Base-by-base conservation (phyloP, 257 asterid species). In the Primulina eburnea region DNA sequence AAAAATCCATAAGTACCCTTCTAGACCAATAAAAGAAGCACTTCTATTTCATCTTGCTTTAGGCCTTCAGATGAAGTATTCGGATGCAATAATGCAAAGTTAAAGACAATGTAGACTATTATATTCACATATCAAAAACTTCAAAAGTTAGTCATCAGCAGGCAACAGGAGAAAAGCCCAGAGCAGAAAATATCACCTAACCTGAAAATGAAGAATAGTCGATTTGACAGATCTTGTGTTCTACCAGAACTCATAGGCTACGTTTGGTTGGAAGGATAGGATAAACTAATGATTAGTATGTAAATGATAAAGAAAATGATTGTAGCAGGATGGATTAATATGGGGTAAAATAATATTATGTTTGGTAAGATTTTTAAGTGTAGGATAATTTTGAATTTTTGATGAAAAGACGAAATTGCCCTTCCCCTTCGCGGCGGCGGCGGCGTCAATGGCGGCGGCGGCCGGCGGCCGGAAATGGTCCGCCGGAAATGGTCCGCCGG, bases 151-250 rank as follows among this genome's bases (percentile, higher is more conserved):
- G 69, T 55, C 56, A 47, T 60, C 34, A 68, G 32, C 33, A 24
- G 4, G 8, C 68, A 29, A 20, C 24, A 40, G 24, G 28, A 71
- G 26, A 57, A 64, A 24, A 26, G 7, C 61, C 24, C 28, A 55
- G 57, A 52, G 68, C 38, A n/a, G 62, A 61, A 32, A 56, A 53
- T 8, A 65, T 76, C 55, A 9, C 8, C 56, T 66, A 72, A 86
- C 89, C 85, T 86, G 91, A 72, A 85, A 86, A 81, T 86, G 91
- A 66, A 86, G 78, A 73, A 86, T 83, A 26, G 89, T 86, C 57
- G 91, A 86, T 77, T 83, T 86, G 33, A 86, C 87, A 12, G 89
- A 77, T 81, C 91, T 79, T 1, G 89, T 79, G 67, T 86, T 86
- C 80, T 76, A 84, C 87, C 91, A 77, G 76, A 86, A 83, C 62